Evolutionary conservation across 2,329 filamentous ascomycete genomes (phyloP).

Genomic region (Cercospora nicotianae): DNA sequence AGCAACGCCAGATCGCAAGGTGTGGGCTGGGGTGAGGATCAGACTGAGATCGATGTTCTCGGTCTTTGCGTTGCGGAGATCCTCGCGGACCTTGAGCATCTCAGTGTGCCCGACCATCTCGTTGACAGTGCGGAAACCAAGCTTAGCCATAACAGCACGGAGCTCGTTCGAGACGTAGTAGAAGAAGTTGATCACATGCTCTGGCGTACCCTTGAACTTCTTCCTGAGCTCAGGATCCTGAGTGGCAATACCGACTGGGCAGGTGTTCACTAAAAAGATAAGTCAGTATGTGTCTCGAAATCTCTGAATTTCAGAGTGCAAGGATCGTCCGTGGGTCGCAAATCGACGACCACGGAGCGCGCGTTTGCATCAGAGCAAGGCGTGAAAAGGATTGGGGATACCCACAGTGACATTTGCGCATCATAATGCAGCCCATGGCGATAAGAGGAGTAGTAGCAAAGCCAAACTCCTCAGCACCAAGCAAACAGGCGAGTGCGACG

Average conservation of each 20-base stretch:
- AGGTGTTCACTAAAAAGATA: too few relatives aligned
- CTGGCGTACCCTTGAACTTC: slow-evolving; percentile 90
- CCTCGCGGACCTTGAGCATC: slow-evolving; percentile 79
- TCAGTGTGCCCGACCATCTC: slow-evolving; percentile 97
- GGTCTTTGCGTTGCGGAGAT: slow-evolving; percentile 83
- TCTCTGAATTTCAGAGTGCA: too few relatives aligned
- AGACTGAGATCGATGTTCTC: slow-evolving; percentile 90
- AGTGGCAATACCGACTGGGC: slow-evolving; percentile 91
- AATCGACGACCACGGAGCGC: too few relatives aligned
- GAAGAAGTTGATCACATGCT: slow-evolving; percentile 98
- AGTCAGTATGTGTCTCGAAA: too few relatives aligned
- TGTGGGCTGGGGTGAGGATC: slow-evolving; percentile 93
- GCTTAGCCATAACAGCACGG: slow-evolving; percentile 92
- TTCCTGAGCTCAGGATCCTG: slow-evolving; percentile 91
- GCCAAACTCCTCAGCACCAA: slow-evolving; percentile 97
- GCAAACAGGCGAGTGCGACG: slow-evolving; percentile 88
- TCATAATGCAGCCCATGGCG: slow-evolving; percentile 95
- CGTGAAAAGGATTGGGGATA: too few relatives aligned
- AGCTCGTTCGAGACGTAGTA: slow-evolving; percentile 97
- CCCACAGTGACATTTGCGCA: slow-evolving; percentile 69
- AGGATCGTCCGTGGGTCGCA: too few relatives aligned
- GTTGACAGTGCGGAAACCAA: slow-evolving; percentile 92
- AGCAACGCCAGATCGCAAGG: slow-evolving; percentile 86
- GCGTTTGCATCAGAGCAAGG: too few relatives aligned
- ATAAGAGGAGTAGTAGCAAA: slow-evolving; percentile 94